Evolutionary conservation across 2,329 filamentous ascomycete genomes (phyloP), one percentile per base, ranked within the genome.

Genomic region (Paecilomyces variotii): DNA sequence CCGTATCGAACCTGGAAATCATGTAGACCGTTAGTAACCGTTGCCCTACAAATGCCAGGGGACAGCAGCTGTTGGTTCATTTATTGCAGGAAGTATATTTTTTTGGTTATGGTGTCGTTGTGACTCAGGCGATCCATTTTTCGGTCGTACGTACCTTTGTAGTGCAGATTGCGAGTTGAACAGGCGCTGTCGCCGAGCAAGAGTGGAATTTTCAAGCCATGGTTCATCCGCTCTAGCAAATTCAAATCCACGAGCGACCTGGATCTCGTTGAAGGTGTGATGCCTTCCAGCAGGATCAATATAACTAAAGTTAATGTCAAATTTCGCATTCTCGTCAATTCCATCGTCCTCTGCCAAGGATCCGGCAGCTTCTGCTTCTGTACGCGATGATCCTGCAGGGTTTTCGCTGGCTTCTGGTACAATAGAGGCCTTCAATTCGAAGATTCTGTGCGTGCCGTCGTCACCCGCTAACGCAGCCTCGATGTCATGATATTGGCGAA

Each of bases 371-470:
- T 54, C 34, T 56, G 55, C 56, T 27, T 57, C 39, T 39, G 55
- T n/a, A 28, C n/a, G 24, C 11, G 32, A 55, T 53, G 49, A 3
- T 55, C 28, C 52, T 19, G 39, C 55, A 56, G 55, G 57, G 1
- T 60, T 57, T 1, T 45, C 39, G 14, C 61, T 54, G 5, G 63
- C 57, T 27, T 67, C 60, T 7, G 60, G 69, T 1, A 79, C 74
- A 34, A 90, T 76, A 55, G 82, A 86, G 77, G 95, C 84, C 59
- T 85, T 82, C 54, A 96, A 78, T 60, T 87, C 86, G 5, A 88
- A 90, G 34, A 97, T 85, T 27, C 84, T 88, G 68, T 92, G 90
- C 60, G 85, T 88, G n/a, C 90, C 90, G 59, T 88, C 71, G 3
- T 72, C 72, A 10, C 79, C 72, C 30, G 80, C 81, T 30, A 96